Evolutionary conservation across 2,329 filamentous ascomycete species (phyloP).

Genomic region (Colletotrichum truncatum): DNA sequence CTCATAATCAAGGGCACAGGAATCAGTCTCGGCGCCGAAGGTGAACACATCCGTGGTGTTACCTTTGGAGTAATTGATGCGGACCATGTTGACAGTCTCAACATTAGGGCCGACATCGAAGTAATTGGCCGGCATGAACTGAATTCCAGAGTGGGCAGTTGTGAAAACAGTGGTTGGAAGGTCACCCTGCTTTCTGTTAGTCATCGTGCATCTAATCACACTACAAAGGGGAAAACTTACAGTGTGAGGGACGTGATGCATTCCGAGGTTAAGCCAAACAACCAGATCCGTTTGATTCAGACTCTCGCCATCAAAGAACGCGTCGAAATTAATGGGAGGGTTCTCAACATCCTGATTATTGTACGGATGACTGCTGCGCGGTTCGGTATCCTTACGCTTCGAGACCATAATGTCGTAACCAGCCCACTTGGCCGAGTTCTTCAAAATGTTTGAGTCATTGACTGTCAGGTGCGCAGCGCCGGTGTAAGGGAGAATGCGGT

Average conservation of each 20-base stretch:
- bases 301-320: conserved; percentile 52
- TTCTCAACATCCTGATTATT: conserved; percentile 55
- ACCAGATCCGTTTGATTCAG: conserved; percentile 50
- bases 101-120: conserved; percentile 39
- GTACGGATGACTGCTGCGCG: conserved; percentile 51
- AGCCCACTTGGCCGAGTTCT: conserved; percentile 57
- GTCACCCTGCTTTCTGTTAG: conserved; percentile 37
- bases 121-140: conserved; percentile 52
- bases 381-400: conserved; percentile 62
- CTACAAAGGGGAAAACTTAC: conserved; percentile 26
- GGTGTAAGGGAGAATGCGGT: conserved; percentile 53
- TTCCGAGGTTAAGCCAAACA: conserved; percentile 62
- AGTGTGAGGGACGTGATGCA: conserved; percentile 66
- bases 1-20: conserved; percentile 40
- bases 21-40: conserved; percentile 43
- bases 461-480: conserved; percentile 56
- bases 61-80: conserved; percentile 47
- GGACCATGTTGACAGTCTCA: conserved; percentile 42
- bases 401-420: conserved; percentile 61
- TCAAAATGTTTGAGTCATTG: conserved; percentile 54
- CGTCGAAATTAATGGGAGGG: conserved; percentile 59
- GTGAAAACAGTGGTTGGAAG: conserved; percentile 60
- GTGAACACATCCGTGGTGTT: conserved; percentile 39
- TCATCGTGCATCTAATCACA: not conserved
- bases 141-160: conserved; percentile 49